Conservation (phyloP, 2,329 filamentous ascomycete species). For the Aspergillus pseudoglaucus region DNA sequence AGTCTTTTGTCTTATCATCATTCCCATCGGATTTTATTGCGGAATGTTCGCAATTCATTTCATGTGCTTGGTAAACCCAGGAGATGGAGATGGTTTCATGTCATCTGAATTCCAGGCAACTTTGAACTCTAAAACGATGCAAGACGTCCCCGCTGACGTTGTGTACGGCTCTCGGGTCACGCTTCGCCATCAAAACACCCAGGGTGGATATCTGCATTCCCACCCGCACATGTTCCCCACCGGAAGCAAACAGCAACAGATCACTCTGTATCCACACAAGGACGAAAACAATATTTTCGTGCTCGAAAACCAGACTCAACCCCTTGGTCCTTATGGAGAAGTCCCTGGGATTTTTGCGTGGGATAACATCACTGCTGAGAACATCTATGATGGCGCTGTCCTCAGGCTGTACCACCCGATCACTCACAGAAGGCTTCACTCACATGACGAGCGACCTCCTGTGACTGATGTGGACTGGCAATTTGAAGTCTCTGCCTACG, state of each 20-base stretch:
- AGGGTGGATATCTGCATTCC: constrained; percentile 95
- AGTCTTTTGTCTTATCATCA: constrained; percentile 81
- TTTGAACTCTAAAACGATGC: constrained; percentile 93
- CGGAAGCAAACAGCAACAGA: constrained; percentile 96
- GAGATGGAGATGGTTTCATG: constrained; percentile 98
- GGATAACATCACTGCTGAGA: constrained; percentile 64
- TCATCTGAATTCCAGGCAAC: constrained; percentile 98
- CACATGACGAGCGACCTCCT: constrained; percentile 80
- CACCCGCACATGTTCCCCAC: constrained; percentile 96
- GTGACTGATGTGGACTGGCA: constrained; percentile 89
- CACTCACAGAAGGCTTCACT: constrained; percentile 86
- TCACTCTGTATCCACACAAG: constrained; percentile 97
- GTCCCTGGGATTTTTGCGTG: constrained; percentile 78
- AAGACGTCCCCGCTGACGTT: constrained; percentile 87
- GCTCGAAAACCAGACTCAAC: constrained; percentile 93
- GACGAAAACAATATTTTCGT: constrained; percentile 97
- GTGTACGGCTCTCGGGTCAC: constrained; percentile 78
- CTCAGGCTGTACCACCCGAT: constrained; percentile 76
- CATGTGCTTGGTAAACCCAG: constrained; percentile 83
- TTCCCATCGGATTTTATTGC: constrained; percentile 87
- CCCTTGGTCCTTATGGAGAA: constrained; percentile 66
- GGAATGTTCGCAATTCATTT: constrained; percentile 98
- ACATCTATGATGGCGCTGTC: constrained; percentile 71
- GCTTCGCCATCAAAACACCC: constrained; percentile 91
- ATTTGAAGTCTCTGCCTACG: constrained; percentile 93